Base-by-base conservation (phyloP, 2,329 filamentous ascomycete genomes). In the Akanthomyces uredinophilus region DNA sequence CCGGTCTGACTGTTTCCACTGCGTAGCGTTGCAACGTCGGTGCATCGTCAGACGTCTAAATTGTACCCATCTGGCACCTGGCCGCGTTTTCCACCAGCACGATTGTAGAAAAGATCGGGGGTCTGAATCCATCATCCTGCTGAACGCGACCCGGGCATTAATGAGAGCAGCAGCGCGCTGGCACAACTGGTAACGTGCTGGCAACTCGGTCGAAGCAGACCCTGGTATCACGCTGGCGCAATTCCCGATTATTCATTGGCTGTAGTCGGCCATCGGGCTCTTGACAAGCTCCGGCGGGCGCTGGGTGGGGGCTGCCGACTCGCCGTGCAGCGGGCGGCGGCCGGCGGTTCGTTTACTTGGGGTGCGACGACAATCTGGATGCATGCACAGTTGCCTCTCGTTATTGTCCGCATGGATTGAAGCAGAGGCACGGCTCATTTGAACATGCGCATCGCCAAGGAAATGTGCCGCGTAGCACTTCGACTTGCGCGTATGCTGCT, bases 231-330 rank as follows among this genome's bases (percentile, higher is more conserved):
- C 6, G 13, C 24, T 43, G 51, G 14, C 13, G 3, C 27, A 46
- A 35, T n/a, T 16, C 24, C n/a, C 18, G 24, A 8, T 13, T 27
- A 29, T 18, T 49, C 27, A 60, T 51, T 61, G 22, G 51, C 20
- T 50, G 39, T 3, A 29, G 29, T 65, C 69, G 70, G 70, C 67
- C 52, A 70, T 72, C 70, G 70, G 70, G 64, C 60, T 71, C 61
- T 68, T 68, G 64, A 35, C 64, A 66, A 59, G 63, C 64, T 67
- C 70, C 69, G 70, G 68, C 57, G 61, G 60, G 44, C 37, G 53
- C 41, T 20, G 51, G 4, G 51, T 53, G 43, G 43, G 13, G 54
- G 29, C 43, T 32, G 29, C 54, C 43, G 54, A 35, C 41, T 54
- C 35, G 51, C 35, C 27, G 4, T 32, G 27, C n/a, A 5, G 29